Base-by-base conservation (phyloP, 2,329 filamentous ascomycete genomes). In the Cyclaneusma minus region DNA sequence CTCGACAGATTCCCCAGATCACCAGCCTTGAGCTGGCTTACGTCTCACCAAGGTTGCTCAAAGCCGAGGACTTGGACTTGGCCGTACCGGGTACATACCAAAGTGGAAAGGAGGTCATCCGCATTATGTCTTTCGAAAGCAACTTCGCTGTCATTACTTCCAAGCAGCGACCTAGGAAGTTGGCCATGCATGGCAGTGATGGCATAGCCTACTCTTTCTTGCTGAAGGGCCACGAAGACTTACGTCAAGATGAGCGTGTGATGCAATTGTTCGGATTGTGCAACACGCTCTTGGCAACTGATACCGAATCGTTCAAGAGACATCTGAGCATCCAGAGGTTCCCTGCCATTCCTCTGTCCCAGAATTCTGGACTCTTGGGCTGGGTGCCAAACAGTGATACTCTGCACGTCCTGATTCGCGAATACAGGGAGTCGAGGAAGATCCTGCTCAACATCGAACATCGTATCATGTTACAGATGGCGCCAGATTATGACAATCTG, bases 401-500 rank as follows among this genome's bases (percentile, higher is more conserved):
- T 0, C 61, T 99, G 10, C 91, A 99, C 48, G 81, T 93, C 11
- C 67, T 99, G 24, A 98, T 99, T 44, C 73, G 89, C 36, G 89
- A 98, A 49, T 99, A 99, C 48, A 80, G 89, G 35, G 91, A 98
- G 51, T 92, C 80, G 39, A 74, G 89, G 29, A 93, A 94, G 58
- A 99, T 99, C 37, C 59, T 99, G 20, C 75, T 98, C 39, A 99
- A 98, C 47, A 99, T 99, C 37, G 89, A 99, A 56, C 89, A 99
- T 49, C 79, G 91, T 22, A 98, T 98, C 50, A 99, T 99, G 89
- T 62, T 99, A 30, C 91, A 99, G 51, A 98, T 98, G 89, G 89
- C 89, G 13, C 91, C 89, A 0, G 89, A 99, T 49, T 98, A 95
- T 45, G 89, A 98, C 48, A 94, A 93, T 44, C 71, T 99, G 24